A percentile compares a stretch with the other conserved stretches of the same genome.
Conservation (phyloP, 164 flowering plant species). For the Platanus orientalis region DNA sequence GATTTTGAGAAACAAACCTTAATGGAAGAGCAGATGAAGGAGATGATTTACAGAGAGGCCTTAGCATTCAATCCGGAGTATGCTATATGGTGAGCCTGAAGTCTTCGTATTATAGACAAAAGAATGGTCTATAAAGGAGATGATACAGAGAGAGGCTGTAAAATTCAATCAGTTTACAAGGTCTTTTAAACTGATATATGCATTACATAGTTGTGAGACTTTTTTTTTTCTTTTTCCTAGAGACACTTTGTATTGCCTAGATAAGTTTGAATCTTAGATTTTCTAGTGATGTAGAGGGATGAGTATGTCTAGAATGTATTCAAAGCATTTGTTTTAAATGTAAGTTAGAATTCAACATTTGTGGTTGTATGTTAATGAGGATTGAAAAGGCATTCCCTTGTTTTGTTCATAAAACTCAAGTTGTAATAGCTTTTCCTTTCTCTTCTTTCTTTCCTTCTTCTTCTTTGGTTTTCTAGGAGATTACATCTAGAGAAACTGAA, state of each 20-base stretch:
- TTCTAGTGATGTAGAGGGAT: neutral
- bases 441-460: neutral
- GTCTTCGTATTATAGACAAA: neutral
- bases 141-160: neutral
- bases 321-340: conserved; percentile 3
- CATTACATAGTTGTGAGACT: neutral
- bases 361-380: neutral
- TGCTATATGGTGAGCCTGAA: conserved; percentile 22
- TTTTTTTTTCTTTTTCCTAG: neutral
- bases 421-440: neutral
- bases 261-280: conserved; percentile 6
- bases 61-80: conserved; percentile 66
- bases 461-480: too few species aligned
- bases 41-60: conserved; percentile 80
- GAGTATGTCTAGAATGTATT: neutral
- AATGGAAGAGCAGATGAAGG: conserved; percentile 89
- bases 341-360: neutral
- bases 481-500: too few species aligned
- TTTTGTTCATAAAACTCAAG: neutral
- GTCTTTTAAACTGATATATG: neutral
- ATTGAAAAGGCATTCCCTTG: neutral
- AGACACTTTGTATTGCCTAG: neutral
- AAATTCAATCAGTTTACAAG: too few species aligned
- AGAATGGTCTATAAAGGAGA: neutral
- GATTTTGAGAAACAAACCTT: conserved; percentile 78